Percentiles rank a stretch among this genome's conserved stretches.
Conservation (phyloP, 176 grass and related monocot genomes). For the Juncus inflexus region DNA sequence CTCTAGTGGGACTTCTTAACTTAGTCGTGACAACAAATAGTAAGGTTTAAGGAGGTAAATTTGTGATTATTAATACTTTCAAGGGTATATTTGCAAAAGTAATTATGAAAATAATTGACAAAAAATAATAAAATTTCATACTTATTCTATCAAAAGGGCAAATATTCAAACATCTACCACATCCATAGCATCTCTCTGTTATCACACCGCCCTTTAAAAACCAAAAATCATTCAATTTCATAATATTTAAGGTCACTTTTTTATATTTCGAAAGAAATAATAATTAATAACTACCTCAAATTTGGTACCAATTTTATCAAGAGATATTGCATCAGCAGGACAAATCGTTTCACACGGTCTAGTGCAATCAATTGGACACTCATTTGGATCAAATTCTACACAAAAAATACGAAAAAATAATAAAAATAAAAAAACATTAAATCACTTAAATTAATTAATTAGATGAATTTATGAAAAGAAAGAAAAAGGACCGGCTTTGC, state of each 20-base stretch:
- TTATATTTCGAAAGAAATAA: background rate
- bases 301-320: conserved; percentile 35
- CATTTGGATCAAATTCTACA: conserved; percentile 83
- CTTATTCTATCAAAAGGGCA: conserved; percentile 96
- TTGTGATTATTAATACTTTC: background rate
- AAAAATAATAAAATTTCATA: conserved; percentile 27
- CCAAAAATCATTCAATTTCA: background rate
- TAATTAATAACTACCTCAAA: conserved; percentile 43
- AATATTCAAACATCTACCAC: conserved; percentile 66
- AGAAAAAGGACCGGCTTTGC: conserved; percentile 66
- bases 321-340: conserved; percentile 79
- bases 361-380: conserved; percentile 65
- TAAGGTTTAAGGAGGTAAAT: background rate
- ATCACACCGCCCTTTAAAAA: conserved; percentile 69
- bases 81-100: too few relatives aligned
- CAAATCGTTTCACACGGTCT: conserved; percentile 84
- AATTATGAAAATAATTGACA: background rate
- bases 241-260: too few relatives aligned
- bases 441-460: background rate
- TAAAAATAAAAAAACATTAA: too few relatives aligned
- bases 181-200: conserved; percentile 76
- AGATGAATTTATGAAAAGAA: background rate
- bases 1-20: background rate
- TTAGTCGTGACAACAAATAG: too few relatives aligned
- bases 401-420: conserved; percentile 7